phyloP scores from a whole-genome alignment of 345 rosid genomes.

The Hibiscus syriacus region DNA sequence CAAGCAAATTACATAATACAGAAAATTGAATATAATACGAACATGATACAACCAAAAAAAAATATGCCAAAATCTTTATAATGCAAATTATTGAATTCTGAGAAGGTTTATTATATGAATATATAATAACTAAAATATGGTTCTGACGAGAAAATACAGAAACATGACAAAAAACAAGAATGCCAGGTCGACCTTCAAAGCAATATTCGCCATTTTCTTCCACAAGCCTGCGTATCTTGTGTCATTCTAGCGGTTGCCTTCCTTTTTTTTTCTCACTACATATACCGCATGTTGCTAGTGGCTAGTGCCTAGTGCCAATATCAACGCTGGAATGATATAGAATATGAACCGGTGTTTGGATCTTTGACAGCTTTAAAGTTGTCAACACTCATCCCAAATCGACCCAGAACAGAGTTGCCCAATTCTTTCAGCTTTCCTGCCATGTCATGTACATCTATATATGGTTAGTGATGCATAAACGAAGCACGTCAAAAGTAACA shows the following conservation, averaged over 20 bases:
- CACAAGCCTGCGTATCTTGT: background rate
- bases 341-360: slow-evolving; percentile 89
- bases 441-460: background rate
- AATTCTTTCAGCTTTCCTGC: slow-evolving; percentile 83
- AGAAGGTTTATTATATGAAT: too few species aligned
- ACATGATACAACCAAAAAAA: too few species aligned
- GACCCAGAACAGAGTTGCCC: slow-evolving; percentile 80
- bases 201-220: background rate
- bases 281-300: background rate
- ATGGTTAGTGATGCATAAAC: background rate
- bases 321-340: slow-evolving; percentile 69
- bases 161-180: background rate
- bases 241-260: background rate
- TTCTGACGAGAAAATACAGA: background rate
- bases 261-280: background rate
- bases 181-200: background rate
- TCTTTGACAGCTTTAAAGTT: slow-evolving; percentile 94
- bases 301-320: background rate
- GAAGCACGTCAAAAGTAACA: background rate
- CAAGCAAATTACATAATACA: background rate
- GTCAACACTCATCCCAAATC: slow-evolving; percentile 87
- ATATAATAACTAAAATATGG: background rate
- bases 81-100: background rate
- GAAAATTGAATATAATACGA: too few species aligned
- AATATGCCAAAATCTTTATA: background rate